Base-by-base conservation (phyloP, 306 rosid species). In the Neltuma alba region DNA sequence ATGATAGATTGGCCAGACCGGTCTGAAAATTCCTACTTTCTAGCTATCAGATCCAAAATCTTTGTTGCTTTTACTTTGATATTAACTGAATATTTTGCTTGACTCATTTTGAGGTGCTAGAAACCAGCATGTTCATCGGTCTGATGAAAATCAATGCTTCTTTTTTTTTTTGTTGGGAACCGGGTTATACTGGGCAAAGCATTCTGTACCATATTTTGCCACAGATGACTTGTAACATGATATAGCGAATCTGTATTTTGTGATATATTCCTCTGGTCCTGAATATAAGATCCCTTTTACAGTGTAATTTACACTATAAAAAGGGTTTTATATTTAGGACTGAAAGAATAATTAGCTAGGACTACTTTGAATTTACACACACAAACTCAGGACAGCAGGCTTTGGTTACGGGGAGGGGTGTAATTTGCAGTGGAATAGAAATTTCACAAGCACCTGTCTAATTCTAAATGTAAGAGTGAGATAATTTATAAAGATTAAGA, bases 11-110 rank as follows among this genome's bases (percentile, higher is more conserved):
- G 13, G 9, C 12, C 44, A 9, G 0, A 40, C 33, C 40, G 9
- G 67, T 81, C 63, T 48, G 65, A 81, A 71, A 78, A 4, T 67
- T 20, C 34, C 16, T 72, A 60, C 25, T 55, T 77, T 33, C 55
- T 18, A 48, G 79, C 44, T 27, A 48, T 69, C 74, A 31, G 61
- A 61, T 31, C 31, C 40, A 62, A 62, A 62, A 30, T 31, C 37
- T 27, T 11, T 58, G 12, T 58, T 58, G 27, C 3, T n/a, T 12
- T 12, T 27, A 58, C 16, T 58, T 27, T 58, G 63, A 9, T 57
- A 57, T 57, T 28, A 10, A 57, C 63, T 57, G 34, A 23, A 57
- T 10, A 10, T 23, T 57, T 57, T 57, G 33, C 11, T 57, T 0
- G 1, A 25, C 28, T 57, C 21, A 57, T 50, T 50, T 50, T 25